Base-by-base conservation (phyloP, 768 basidiomycete species). In the Galerina marginata region DNA sequence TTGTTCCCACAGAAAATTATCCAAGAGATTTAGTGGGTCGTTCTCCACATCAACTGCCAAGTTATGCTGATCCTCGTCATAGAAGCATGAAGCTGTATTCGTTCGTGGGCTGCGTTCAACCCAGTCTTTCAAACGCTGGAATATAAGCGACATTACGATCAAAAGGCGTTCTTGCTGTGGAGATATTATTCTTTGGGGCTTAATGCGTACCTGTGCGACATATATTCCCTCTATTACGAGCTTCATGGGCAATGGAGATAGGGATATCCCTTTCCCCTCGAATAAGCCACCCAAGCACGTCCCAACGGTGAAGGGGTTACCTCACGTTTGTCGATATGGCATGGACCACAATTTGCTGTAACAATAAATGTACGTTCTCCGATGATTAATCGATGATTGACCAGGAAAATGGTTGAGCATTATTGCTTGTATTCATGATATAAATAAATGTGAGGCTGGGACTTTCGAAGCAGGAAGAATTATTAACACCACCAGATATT, bases 131-230 rank as follows among this genome's bases (percentile, higher is more conserved):
- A 38, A 49, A 46, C 39, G n/a, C 39, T 67, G 66, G 66, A 29
- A 58, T 4, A 26, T 67, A 6, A 38, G 36, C n/a, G 59, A 67
- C 50, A 56, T 67, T 37, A 65, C 56, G 2, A 55, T 67, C 20
- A 60, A 65, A 44, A 61, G 61, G 12, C 53, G 40, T 14, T 62
- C 61, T 6, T 65, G 66, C 40, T 65, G 66, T 26, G 66, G 61
- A 6, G 63, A 62, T 10, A 43, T 67, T 14, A 50, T 58, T 33
- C 54, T 62, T 4, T 65, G 63, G 64, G 66, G 63, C 15, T 29
- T 67, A 9, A 62, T 67, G 63, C 14, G 20, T 2, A 36, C 53
- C 26, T 62, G 44, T 38, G 63, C 63, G 6, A 25, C 58, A 9
- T 59, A 38, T 33, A 56, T 65, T 12, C 63, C 66, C 9, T 44